Evolutionary conservation across 2,329 filamentous ascomycete species (phyloP), one percentile per base, ranked within the genome.

Genomic region (Penicillium sp.): DNA sequence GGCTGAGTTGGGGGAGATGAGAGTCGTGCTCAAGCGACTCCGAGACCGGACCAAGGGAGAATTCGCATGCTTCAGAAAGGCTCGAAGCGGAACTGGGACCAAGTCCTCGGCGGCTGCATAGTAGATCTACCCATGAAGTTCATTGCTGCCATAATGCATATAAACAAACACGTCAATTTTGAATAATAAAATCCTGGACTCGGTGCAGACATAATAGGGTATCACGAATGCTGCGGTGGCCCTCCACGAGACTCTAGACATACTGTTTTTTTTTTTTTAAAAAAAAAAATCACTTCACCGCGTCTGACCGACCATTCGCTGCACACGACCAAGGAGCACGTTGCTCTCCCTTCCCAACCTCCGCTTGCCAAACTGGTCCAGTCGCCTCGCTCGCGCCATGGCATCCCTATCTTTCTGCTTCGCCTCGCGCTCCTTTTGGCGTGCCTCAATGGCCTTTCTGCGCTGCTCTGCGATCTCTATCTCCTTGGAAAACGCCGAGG

Each of bases 1-100:
- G 70, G 82, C 79, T 39, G 91, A 97, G 70, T 69, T 98, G 51
- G 86, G 87, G 2, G 88, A 90, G 62, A 89, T 98, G 86, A 80
- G 91, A 47, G 83, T 78, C 34, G 83, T 91, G 31, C 71, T 98
- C 51, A 97, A 96, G 77, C 80, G 80, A 54, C 70, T 95, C 51
- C 75, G 87, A 42, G 88, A 94, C 59, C 80, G 81, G 30, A 91
- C 85, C 52, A 84, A 84, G 68, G 87, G 83, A 49, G 87, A 94
- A 65, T 95, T 95, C 72, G 80, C 83, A n/a, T 90, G 86, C 64
- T 91, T 91, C 63, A 83, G 78, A 63, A 86, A 83, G 64, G 72
- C 72, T 14, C 78, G 79, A 63, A 57, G 53, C 36, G 53, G 52
- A 26, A 41, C 43, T 3, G 43, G 47, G n/a, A 50, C 55, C 18